Base-by-base conservation (phyloP, 805 yeast species). In the Metschnikowia bowlesiae region DNA sequence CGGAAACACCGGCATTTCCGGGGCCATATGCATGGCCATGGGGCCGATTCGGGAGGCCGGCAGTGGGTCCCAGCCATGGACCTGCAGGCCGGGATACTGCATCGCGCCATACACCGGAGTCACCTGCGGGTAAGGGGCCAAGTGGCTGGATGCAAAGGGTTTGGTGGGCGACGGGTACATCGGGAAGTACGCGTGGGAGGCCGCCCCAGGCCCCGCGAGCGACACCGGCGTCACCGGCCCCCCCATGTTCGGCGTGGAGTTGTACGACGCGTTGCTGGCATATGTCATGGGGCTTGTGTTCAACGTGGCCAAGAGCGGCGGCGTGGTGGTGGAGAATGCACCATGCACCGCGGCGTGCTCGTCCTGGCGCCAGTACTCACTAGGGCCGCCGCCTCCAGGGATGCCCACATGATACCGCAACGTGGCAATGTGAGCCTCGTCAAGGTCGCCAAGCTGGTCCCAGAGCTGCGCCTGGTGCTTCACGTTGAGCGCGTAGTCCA, bases 401-500 rank as follows among this genome's bases (percentile, higher is more conserved):
- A 31, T 39, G 26, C 40, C 52, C 49, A 35, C 49, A 39, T 44
- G 18, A 31, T 29, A 42, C 22, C 47, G 50, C 38, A 55, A 44
- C 31, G 40, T 53, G 9, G 42, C 29, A 9, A 53, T 39, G 31
- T 46, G 36, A 18, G 13, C 38, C 22, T 36, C 14, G 37, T 47
- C 28, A 39, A 55, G 38, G 16, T 35, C 48, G 11, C 34, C 42
- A 26, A 54, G 49, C 7, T 6, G n/a, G 18, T 26, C 34, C 61
- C 61, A 57, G 26, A 56, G 46, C 33, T 36, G 33, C 5, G 42
- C 36, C 39, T 52, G 52, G 35, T 53, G 56, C 14, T 45, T 45
- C 9, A 54, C 45, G 22, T 38, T 46, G 40, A 58, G 35, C 6
- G 13, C 37, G 43, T 52, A 58, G 48, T 52, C 49, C 49, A 58